Evolutionary conservation across 805 yeast species (phyloP), one percentile per base, ranked within the genome.

Genomic region (Ogataea paradorogensis): DNA sequence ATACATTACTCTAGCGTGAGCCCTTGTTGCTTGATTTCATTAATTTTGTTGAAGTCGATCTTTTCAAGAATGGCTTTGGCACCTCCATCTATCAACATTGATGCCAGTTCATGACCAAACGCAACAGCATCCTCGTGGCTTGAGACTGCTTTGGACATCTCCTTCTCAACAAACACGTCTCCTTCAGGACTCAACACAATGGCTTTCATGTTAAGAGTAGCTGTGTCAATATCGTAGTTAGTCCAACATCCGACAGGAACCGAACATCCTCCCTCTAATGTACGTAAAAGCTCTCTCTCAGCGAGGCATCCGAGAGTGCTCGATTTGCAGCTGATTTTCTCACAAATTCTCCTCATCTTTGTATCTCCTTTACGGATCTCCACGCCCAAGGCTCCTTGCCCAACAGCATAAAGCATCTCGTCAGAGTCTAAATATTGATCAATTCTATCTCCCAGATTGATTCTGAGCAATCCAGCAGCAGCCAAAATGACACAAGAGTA

Each of bases 361-460:
- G 62, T 55, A 61, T 93, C 96, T 43, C 73, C 75, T 43, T 73
- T 73, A 53, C 95, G 75, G 50, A 91, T 86, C 66, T 93, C 99
- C 20, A 93, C 69, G 14, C 98, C 99, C 31, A 93, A 65, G 0
- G 98, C 98, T 48, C 99, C 99, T 67, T 93, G 99, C n/a, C 99
- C 99, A 32, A 93, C 96, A 1, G 99, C 96, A 59, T 91, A 86
- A 59, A 80, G 84, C 95, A 91, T 86, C 40, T 82, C 85, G 24
- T 86, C 84, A 5, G 80, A 72, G 40, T 82, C 78, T 47, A 93
- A 70, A 48, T 70, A 73, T 47, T 75, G 70, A 5, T 96, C 80
- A 57, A 93, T 88, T 61, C 97, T 71, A 50, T 78, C 61, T n/a
- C 75, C 79, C 37, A 90, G 66, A 9, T 81, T 84, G 30, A 84